Evolutionary conservation across 2,329 filamentous ascomycete species (phyloP).

Genomic region (Lecanosticta acicola): DNA sequence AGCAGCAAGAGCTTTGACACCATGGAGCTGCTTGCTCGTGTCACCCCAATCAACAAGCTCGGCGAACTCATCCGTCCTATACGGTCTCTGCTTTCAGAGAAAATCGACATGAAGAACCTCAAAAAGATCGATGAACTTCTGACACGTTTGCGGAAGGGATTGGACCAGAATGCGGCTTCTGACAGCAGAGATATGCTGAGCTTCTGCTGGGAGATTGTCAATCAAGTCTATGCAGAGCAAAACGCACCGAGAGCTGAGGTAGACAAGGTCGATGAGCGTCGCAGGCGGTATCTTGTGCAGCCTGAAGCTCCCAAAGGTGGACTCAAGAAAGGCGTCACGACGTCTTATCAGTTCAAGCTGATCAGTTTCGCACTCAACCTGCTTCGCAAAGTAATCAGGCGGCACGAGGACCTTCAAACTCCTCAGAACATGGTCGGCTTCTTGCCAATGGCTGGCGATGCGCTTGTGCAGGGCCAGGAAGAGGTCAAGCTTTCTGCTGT

Average conservation of each 20-base stretch:
- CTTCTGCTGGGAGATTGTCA: slow-evolving; percentile 92
- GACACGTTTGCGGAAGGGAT: slow-evolving; percentile 72
- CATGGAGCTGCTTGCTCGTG: slow-evolving; percentile 85
- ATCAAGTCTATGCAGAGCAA: slow-evolving; percentile 61
- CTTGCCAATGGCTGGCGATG: slow-evolving; percentile 81
- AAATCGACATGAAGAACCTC: slow-evolving; percentile 73
- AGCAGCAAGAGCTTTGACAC: slow-evolving; percentile 97
- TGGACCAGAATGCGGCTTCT: slow-evolving; percentile 74
- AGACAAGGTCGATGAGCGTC: slow-evolving; percentile 15
- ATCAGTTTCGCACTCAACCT: slow-evolving; percentile 83
- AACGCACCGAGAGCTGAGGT: slow-evolving; percentile 34
- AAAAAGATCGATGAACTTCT: slow-evolving; percentile 89
- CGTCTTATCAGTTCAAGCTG: slow-evolving; percentile 80
- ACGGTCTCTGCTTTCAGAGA: slow-evolving; percentile 72
- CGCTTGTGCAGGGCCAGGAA: slow-evolving; percentile 76
- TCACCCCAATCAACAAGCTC: slow-evolving; percentile 67
- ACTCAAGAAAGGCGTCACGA: slow-evolving; percentile 66
- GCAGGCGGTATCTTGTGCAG: slow-evolving; percentile 63
- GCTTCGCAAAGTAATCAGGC: slow-evolving; percentile 76
- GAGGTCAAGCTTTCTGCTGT: slow-evolving; percentile 88
- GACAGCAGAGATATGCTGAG: slow-evolving; percentile 77
- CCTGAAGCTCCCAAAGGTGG: slow-evolving; percentile 69
- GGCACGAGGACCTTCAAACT: slow-evolving; percentile 75
- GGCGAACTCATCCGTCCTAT: slow-evolving; percentile 73
- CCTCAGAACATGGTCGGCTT: slow-evolving; percentile 77